Percentiles rank a stretch among this genome's conserved stretches.
phyloP scores from a whole-genome alignment of 345 rosid genomes.

The Trapa incisa region DNA sequence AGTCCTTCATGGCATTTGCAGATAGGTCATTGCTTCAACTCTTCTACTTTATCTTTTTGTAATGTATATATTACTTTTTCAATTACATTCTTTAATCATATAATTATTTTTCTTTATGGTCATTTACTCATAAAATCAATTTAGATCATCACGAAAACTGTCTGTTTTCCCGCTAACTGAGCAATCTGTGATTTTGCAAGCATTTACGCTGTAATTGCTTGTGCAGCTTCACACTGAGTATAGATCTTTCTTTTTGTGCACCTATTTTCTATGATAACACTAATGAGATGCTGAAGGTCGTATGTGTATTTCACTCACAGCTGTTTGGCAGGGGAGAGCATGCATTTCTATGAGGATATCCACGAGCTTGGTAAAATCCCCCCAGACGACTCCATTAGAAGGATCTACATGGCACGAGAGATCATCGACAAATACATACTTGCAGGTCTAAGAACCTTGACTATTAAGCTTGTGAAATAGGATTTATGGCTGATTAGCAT shows the following conservation, averaged over 20 bases:
- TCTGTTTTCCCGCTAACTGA: not conserved
- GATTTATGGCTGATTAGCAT: not conserved
- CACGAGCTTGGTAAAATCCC: constrained; percentile 69
- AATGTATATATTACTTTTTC: not conserved
- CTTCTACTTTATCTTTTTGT: not conserved
- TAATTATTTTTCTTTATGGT: not conserved
- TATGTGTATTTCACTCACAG: constrained; percentile 20
- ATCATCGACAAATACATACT: constrained; percentile 65
- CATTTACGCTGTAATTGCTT: not conserved
- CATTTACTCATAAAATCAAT: not conserved
- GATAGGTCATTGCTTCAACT: constrained; percentile 45
- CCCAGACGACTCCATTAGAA: constrained; percentile 43
- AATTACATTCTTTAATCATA: not conserved
- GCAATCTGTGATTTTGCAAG: not conserved
- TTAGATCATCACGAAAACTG: not conserved
- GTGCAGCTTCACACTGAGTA: not conserved
- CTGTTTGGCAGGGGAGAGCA: constrained; percentile 82
- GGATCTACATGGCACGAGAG: constrained; percentile 87
- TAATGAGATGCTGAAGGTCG: not conserved
- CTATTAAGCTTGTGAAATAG: not conserved
- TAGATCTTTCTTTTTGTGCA: not conserved
- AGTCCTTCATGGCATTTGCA: constrained; percentile 82
- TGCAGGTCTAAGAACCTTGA: constrained; percentile 36
- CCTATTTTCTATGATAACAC: too few species aligned
- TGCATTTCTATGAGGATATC: constrained; percentile 82